Evolutionary conservation across 2,329 filamentous ascomycete genomes (phyloP).

Genomic region (Phyllachora maydis): DNA sequence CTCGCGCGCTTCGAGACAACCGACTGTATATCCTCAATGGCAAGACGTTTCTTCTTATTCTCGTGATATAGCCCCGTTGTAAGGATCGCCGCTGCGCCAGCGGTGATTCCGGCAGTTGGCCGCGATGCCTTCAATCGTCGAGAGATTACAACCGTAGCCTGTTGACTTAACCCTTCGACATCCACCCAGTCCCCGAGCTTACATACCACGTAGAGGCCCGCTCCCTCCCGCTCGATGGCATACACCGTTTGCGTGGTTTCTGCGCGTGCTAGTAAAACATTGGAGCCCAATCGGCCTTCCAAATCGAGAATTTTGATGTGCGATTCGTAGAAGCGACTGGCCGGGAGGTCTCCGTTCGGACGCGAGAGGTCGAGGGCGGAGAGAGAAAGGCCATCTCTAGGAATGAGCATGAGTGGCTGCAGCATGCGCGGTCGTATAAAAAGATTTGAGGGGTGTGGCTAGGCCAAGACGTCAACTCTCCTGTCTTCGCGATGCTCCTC

Average conservation of each 20-base stretch:
- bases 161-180: constrained; percentile 25
- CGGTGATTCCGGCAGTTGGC: constrained; percentile 2
- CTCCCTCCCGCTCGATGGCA: constrained; percentile 43
- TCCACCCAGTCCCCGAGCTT: constrained; percentile 48
- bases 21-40: constrained; percentile 42
- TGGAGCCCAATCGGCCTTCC: constrained; percentile 34
- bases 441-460: constrained; percentile 35
- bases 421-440: constrained; percentile 31
- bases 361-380: constrained; percentile 36
- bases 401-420: constrained; percentile 39
- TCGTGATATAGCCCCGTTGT: constrained; percentile 25
- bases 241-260: constrained; percentile 32
- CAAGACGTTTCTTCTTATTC: constrained; percentile 31
- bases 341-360: constrained; percentile 26
- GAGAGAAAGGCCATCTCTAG: constrained; percentile 37
- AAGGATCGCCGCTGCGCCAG: constrained; percentile 10
- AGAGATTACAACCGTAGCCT: constrained; percentile 24
- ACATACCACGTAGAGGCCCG: constrained; percentile 44
- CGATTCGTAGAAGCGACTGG: constrained; percentile 36
- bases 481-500: neutral
- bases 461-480: constrained; percentile 5
- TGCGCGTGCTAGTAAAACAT: constrained; percentile 39
- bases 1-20: constrained; percentile 30
- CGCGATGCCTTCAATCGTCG: constrained; percentile 9
- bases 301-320: constrained; percentile 42